phyloP scores from a whole-genome alignment of 305 asterid genomes.

The Fraxinus dipetala region DNA sequence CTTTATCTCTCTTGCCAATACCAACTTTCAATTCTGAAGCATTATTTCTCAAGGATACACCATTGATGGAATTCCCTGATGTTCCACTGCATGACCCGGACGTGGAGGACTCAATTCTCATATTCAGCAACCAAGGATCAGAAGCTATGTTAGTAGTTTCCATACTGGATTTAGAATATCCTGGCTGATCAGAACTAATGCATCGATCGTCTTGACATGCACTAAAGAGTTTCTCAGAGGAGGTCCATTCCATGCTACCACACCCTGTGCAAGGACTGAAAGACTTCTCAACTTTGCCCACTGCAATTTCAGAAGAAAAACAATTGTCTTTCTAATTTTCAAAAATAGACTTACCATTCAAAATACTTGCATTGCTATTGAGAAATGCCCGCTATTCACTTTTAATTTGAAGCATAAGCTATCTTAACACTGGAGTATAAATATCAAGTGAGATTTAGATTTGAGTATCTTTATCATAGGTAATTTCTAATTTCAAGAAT shows the following conservation, averaged over 20 bases:
- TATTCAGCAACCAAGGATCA: constrained; percentile 51
- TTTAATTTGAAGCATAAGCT: background rate
- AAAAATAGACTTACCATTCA: background rate
- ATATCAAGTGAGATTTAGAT: background rate
- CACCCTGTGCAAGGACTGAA: constrained; percentile 35
- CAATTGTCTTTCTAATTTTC: background rate
- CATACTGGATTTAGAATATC: constrained; percentile 33
- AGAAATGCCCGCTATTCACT: background rate
- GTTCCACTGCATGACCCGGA: constrained; percentile 60
- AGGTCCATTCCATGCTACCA: constrained; percentile 37
- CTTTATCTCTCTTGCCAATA: constrained; percentile 29
- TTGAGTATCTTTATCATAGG: background rate
- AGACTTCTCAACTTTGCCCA: constrained; percentile 26
- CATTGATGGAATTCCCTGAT: constrained; percentile 33
- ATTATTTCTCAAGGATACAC: constrained; percentile 28
- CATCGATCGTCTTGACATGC: constrained; percentile 34
- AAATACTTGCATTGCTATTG: background rate
- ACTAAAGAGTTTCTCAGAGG: constrained; percentile 45
- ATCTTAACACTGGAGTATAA: background rate
- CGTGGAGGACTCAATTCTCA: constrained; percentile 62
- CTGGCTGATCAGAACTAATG: constrained; percentile 32
- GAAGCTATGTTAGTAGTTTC: constrained; percentile 34
- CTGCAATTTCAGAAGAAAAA: constrained; percentile 27
- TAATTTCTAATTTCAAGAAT: background rate
- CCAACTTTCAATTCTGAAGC: constrained; percentile 37